Evolutionary conservation across 768 basidiomycete species (phyloP), one percentile per base, ranked within the genome.

Genomic region (Artomyces pyxidatus): DNA sequence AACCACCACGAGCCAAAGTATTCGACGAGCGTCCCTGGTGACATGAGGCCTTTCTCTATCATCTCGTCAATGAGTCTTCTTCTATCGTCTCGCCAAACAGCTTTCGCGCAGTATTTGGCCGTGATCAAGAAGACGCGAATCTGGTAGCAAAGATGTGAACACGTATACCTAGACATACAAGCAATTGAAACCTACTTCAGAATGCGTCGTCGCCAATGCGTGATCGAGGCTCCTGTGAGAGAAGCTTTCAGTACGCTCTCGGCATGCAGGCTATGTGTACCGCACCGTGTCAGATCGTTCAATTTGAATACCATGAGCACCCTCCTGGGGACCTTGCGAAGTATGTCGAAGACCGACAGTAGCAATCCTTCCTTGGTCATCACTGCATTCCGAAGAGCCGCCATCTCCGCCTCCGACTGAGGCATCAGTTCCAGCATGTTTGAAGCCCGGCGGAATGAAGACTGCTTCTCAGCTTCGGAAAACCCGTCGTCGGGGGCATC

Each of bases 41-140:
- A 76, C 32, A 78, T 63, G 16, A 83, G 62, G 2, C 83, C 81
- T 26, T 68, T 66, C 26, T 68, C 65, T 37, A 71, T 67, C 66
- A 86, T 75, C 42, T 64, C 51, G 19, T 57, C 59, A 16, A 64
- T 52, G 12, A 72, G 50, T 9, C 60, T 52, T n/a, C 53, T 52
- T 47, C 65, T 58, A 11, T 92, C 83, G 57, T 85, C 83, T 45
- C 75, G 71, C 88, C 88, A 90, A 3, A 88, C 81, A 7, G 89
- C 85, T 10, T 71, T 72, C 44, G 81, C 73, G 62, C 94, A 96
- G 66, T 88, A 95, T 59, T 88, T 85, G 6, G 92, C 93, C 14
- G 87, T 86, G 49, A 97, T 85, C 27, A 97, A 62, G 65, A 97
- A 98, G 61, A 98, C 81, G 17, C 95, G 85, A 50, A 83, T 73